Base-by-base conservation (phyloP, 2,329 filamentous ascomycete species). In the Raffaelea albimanens region DNA sequence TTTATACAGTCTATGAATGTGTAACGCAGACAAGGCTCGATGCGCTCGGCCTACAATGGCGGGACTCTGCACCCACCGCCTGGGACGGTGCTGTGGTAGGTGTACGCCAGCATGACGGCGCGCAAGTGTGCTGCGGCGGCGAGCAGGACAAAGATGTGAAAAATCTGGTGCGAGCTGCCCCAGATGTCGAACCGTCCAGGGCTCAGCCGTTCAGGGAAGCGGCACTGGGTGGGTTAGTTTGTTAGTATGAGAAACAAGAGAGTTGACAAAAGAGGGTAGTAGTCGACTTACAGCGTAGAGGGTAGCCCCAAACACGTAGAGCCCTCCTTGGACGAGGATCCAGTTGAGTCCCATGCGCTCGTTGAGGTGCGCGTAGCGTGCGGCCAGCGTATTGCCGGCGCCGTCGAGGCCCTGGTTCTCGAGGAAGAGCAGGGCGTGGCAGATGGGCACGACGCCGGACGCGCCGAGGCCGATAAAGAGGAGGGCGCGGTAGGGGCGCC, bases 141-240 rank as follows among this genome's bases (percentile, higher is more conserved):
- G 51, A 89, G 64, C 16, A 97, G 71, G 23, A 98, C 90, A 53
- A 93, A 75, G 36, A 95, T 70, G 68, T 98, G 93, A 64, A 98
- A 98, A 54, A 98, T 85, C 67, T 98, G 93, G 65, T 98, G 93
- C 19, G 88, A 95, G 61, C 83, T 89, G 34, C 93, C 91, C 78
- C 86, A 86, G 45, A 96, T 86, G 65, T 98, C 93, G 59, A 91
- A 96, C 8, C 64, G 71, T 1, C 88, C 87, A 0, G 91, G 93
- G 40, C 70, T 76, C 58, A 75, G 79, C 50, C 87, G 75, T 68
- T 98, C 93, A 0, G 93, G 93, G 65, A 91, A 82, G 34, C 93
- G 82, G 46, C 78, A 72, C 81, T 85, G 48, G 2, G 2, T 1
- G 5, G 39, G 52, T 58, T 48, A 53, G 55, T 56, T 13, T 23